phyloP scores from a whole-genome alignment of 352 stramenopile species.

The Phytophthora citrophthora region DNA sequence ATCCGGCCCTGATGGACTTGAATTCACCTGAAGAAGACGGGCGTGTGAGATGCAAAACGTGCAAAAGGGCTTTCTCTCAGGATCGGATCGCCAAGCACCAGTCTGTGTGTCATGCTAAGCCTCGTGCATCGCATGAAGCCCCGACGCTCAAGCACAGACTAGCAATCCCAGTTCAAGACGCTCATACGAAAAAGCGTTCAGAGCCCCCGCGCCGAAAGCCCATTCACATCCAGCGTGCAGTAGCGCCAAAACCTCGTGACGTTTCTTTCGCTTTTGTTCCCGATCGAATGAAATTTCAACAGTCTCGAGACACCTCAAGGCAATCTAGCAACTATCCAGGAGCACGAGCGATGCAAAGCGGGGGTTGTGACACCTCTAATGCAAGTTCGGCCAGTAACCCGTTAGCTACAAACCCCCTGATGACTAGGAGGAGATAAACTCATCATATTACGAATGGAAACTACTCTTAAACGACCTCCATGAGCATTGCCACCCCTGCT shows the following conservation, averaged over 20 bases:
- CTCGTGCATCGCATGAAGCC: constrained; percentile 8
- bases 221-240: background rate
- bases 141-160: background rate
- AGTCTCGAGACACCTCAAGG: background rate
- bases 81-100: constrained; percentile 78
- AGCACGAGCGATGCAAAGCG: constrained; percentile 16
- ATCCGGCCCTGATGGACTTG: constrained; percentile 22
- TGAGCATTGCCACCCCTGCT: constrained; percentile 88
- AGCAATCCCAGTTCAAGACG: background rate
- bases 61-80: constrained; percentile 56
- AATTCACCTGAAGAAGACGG: constrained; percentile 56
- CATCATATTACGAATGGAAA: constrained; percentile 1
- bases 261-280: constrained; percentile 4
- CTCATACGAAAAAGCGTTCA: background rate
- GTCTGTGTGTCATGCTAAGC: constrained; percentile 53
- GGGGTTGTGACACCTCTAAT: constrained; percentile 50
- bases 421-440: constrained; percentile 35
- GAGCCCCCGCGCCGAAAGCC: constrained; percentile 2
- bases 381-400: constrained; percentile 59
- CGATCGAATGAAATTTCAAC: constrained; percentile 1
- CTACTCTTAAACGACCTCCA: constrained; percentile 79
- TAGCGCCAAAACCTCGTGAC: constrained; percentile 5
- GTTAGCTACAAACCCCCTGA: constrained; percentile 52
- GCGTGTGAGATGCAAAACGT: constrained; percentile 62
- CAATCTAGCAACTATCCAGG: constrained; percentile 19